Evolutionary conservation across 257 asterid species (phyloP).

Genomic region (Lantana camara): DNA sequence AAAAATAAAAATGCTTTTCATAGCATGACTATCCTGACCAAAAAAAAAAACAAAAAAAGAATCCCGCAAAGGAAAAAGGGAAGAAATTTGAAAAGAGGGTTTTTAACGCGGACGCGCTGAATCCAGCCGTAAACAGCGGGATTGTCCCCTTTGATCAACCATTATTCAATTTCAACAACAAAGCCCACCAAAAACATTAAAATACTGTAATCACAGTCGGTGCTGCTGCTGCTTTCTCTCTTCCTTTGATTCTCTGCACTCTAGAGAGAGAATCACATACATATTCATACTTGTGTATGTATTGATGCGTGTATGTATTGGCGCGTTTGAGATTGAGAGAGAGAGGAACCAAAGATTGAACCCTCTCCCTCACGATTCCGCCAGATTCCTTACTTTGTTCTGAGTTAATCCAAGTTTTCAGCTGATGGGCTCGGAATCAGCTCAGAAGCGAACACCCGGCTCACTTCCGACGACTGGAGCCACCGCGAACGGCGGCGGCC

Average conservation of each 20-base stretch:
- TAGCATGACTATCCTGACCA: too few species aligned
- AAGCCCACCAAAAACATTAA: conserved; percentile 8
- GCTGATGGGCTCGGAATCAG: conserved; percentile 55
- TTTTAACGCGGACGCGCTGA: conserved; percentile 17
- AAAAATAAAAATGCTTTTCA: too few species aligned
- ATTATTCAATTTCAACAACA: conserved; percentile 10
- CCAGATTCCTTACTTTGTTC: not conserved
- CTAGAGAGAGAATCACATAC: not conserved
- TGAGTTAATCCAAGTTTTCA: not conserved
- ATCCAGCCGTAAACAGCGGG: conserved; percentile 52
- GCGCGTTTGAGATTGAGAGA: not conserved
- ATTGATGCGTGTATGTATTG: not conserved
- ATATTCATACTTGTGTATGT: too few species aligned
- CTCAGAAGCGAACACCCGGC: conserved; percentile 48
- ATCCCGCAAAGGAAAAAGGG: too few species aligned
- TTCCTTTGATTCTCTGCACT: not conserved
- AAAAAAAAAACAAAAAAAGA: too few species aligned
- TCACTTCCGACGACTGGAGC: conserved; percentile 25
- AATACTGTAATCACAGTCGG: conserved; percentile 15
- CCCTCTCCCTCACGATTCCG: not conserved
- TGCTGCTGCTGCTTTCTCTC: conserved; percentile 12
- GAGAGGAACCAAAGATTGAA: not conserved
- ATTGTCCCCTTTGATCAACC: conserved; percentile 16
- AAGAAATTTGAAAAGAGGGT: conserved; percentile 11
- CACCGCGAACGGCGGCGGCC: conserved; percentile 25